These are phyloP conservation scores for Gossypium australe DNA, from an alignment of 345 rosid genomes.

Conservation along the genomic window DNA sequence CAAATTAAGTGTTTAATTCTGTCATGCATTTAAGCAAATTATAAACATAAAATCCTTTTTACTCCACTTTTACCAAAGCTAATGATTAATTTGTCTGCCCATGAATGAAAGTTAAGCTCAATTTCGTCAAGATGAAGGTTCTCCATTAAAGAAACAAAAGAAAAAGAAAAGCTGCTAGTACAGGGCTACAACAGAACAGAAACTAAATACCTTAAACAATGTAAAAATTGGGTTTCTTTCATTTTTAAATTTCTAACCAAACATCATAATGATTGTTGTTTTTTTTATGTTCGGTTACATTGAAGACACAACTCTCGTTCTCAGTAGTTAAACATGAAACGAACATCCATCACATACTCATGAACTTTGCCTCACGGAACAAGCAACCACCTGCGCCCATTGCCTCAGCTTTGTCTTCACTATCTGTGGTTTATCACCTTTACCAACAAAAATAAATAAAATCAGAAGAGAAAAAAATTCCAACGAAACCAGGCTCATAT, in stretches of 20 bases:
- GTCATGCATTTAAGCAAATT: too few relatives aligned
- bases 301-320: neutral
- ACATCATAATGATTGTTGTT: neutral
- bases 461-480: neutral
- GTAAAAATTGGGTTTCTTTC: neutral
- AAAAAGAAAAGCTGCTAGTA: neutral
- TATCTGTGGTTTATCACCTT: constrained; percentile 74
- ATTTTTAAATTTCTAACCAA: too few relatives aligned
- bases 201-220: neutral
- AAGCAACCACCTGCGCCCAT: constrained; percentile 98
- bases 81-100: neutral
- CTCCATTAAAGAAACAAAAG: neutral
- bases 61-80: neutral
- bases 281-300: neutral
- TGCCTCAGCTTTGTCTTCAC: constrained; percentile 83
- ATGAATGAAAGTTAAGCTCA: neutral
- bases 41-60: neutral
- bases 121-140: constrained; percentile 1
- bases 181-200: neutral
- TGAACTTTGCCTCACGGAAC: constrained; percentile 68
- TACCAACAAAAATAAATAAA: neutral
- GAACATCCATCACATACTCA: neutral
- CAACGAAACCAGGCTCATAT: neutral
- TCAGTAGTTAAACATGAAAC: neutral
- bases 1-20: too few relatives aligned